A percentile compares a stretch with the other conserved stretches of the same genome.
Conservation (phyloP, 1,139 yeast genomes). For the Nakaseomyces bracarensis region DNA sequence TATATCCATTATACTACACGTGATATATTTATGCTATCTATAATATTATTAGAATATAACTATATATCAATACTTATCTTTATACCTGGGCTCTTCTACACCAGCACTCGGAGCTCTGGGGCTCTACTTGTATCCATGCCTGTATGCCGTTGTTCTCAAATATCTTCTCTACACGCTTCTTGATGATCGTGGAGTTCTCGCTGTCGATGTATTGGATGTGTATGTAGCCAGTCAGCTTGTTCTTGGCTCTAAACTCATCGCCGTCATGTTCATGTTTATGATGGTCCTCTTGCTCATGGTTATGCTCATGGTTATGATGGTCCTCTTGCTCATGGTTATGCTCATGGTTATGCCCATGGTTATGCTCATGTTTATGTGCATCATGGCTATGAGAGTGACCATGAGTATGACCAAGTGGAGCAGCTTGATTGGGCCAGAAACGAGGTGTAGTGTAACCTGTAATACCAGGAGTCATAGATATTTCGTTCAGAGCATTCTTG, state of each 20-base stretch:
- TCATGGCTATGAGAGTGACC: conserved; percentile 10
- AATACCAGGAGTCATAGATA: conserved; percentile 67
- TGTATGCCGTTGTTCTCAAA: conserved; percentile 37
- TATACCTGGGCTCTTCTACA: conserved; percentile 31
- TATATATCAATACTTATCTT: too few relatives aligned
- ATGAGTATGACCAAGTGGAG: conserved; percentile 8
- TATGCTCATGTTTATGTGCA: too few relatives aligned
- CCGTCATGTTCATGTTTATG: conserved; percentile 16
- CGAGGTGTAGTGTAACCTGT: conserved; percentile 80
- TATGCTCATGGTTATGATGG: conserved; percentile 14
- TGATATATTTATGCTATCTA: too few relatives aligned
- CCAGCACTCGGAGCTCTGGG: conserved; percentile 54
- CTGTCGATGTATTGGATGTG: conserved; percentile 65
- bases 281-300: conserved; percentile 13
- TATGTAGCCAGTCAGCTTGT: conserved; percentile 45
- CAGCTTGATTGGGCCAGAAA: conserved; percentile 65
- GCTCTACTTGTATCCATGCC: conserved; percentile 54
- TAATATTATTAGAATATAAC: too few relatives aligned
- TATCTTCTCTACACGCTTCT: conserved; percentile 50
- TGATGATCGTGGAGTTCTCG: conserved; percentile 54
- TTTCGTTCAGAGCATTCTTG: conserved; percentile 56
- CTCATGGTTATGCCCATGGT: conserved; percentile 28
- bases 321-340: conserved; percentile 21
- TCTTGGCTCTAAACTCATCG: conserved; percentile 11
- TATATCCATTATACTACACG: too few relatives aligned